Percentiles rank a stretch among this genome's conserved stretches.
Evolutionary conservation across 306 rosid species (phyloP).

Genomic region (Geum urbanum): DNA sequence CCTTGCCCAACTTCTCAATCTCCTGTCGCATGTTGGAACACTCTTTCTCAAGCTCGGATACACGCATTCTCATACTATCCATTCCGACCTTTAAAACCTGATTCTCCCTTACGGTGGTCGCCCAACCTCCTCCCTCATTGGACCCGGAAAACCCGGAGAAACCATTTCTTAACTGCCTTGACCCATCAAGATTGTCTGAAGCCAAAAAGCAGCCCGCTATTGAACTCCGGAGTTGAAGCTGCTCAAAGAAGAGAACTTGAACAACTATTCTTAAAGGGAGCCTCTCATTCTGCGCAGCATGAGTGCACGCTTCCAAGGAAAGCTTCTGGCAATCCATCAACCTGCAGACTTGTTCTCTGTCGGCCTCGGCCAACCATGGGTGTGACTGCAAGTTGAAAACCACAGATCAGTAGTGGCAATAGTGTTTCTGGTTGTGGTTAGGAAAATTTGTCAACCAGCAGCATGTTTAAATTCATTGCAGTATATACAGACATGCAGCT

Average conservation of each 20-base stretch:
- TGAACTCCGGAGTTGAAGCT: constrained; percentile 94
- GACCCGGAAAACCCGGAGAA: constrained; percentile 55
- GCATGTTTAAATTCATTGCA: background rate
- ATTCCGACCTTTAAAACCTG: constrained; percentile 96
- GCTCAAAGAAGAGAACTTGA: constrained; percentile 97
- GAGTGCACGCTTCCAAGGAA: constrained; percentile 97
- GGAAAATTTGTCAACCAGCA: background rate
- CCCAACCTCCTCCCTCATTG: constrained; percentile 92
- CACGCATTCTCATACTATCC: constrained; percentile 97
- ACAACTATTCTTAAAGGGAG: constrained; percentile 89
- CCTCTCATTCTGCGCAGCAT: constrained; percentile 94
- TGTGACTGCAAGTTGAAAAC: constrained; percentile 67
- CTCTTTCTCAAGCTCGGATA: constrained; percentile 95
- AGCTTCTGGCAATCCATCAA: constrained; percentile 99
- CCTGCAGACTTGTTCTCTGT: constrained; percentile 84
- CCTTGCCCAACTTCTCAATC: constrained; percentile 73
- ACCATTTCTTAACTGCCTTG: constrained; percentile 85
- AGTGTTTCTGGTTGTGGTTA: background rate
- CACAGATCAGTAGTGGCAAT: constrained; percentile 10
- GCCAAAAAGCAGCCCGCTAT: constrained; percentile 91
- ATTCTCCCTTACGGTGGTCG: constrained; percentile 84
- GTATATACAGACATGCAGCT: background rate
- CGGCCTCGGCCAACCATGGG: constrained; percentile 93
- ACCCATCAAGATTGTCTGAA: constrained; percentile 87
- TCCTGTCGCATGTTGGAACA: constrained; percentile 95